Evolutionary conservation across 2,329 filamentous ascomycete species (phyloP).

Genomic region (Ceratocystis papillata): DNA sequence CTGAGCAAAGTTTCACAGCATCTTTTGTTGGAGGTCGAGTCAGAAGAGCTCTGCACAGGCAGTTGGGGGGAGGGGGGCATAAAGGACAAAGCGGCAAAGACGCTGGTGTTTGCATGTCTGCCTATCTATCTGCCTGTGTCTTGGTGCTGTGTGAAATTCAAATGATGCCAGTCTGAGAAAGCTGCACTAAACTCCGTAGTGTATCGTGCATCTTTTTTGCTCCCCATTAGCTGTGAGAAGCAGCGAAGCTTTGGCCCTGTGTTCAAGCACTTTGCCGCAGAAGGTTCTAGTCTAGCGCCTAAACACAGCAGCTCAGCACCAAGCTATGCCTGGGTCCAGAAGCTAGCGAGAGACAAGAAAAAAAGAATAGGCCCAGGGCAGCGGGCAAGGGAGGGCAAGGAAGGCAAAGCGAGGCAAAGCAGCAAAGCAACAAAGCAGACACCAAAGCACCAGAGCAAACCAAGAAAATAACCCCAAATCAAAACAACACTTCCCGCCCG

Average conservation of each 20-base stretch:
- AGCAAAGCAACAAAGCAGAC: too few relatives aligned
- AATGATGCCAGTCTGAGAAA: not conserved
- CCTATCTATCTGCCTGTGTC: not conserved
- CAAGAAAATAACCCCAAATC: too few relatives aligned
- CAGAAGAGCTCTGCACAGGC: not conserved
- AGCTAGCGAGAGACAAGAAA: too few relatives aligned
- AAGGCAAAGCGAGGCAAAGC: too few relatives aligned
- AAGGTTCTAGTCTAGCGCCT: not conserved
- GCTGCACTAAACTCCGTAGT: too few relatives aligned
- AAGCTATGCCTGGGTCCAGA: too few relatives aligned
- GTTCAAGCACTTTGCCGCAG: not conserved
- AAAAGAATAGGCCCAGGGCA: too few relatives aligned
- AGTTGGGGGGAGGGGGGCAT: not conserved
- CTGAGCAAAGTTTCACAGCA: too few relatives aligned
- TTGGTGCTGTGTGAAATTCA: not conserved
- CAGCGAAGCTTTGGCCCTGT: constrained; percentile 11
- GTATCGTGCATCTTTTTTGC: too few relatives aligned
- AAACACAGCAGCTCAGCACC: not conserved
- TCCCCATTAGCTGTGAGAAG: not conserved
- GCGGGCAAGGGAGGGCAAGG: too few relatives aligned
- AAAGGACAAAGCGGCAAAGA: not conserved
- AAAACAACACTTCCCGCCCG: too few relatives aligned
- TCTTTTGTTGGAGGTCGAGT: not conserved
- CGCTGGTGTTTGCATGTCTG: not conserved
- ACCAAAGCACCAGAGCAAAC: too few relatives aligned